phyloP scores from a whole-genome alignment of 257 asterid genomes.

The Verbascum thapsus region DNA sequence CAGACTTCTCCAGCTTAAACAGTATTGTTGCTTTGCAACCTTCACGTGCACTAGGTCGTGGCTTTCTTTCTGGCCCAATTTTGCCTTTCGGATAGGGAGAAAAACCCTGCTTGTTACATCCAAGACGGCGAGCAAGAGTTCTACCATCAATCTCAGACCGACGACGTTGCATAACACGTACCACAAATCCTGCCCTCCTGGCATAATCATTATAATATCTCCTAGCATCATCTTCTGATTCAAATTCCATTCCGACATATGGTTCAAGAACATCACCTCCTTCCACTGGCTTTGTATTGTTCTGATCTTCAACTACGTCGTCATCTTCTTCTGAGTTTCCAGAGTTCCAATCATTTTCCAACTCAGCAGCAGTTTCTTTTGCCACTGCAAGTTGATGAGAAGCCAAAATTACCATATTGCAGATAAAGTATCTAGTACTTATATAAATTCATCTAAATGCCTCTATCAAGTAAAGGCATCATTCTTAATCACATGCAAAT shows the following conservation, averaged over 20 bases:
- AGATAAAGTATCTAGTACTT: conserved; percentile 16
- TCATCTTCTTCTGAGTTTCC: conserved; percentile 43
- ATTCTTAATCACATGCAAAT: background rate
- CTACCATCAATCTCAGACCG: conserved; percentile 62
- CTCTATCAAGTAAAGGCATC: background rate
- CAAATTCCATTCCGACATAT: conserved; percentile 61
- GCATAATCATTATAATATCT: conserved; percentile 56
- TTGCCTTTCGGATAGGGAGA: conserved; percentile 43
- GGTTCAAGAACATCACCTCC: conserved; percentile 50
- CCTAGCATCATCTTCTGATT: conserved; percentile 59
- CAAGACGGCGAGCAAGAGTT: conserved; percentile 66
- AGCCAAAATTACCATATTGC: conserved; percentile 25
- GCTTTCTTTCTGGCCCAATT: conserved; percentile 45
- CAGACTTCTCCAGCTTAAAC: conserved; percentile 58
- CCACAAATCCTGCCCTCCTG: conserved; percentile 52
- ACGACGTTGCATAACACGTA: conserved; percentile 62
- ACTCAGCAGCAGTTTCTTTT: conserved; percentile 36
- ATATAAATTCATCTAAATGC: background rate
- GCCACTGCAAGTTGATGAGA: conserved; percentile 35
- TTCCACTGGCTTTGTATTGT: conserved; percentile 23
- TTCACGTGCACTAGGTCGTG: conserved; percentile 57
- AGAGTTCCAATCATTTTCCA: conserved; percentile 39
- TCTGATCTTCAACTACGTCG: conserved; percentile 27
- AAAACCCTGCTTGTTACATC: conserved; percentile 65
- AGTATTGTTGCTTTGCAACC: conserved; percentile 64